Evolutionary conservation across 2,329 filamentous ascomycete species (phyloP).

Genomic region (Pyricularia pennisetigena): DNA sequence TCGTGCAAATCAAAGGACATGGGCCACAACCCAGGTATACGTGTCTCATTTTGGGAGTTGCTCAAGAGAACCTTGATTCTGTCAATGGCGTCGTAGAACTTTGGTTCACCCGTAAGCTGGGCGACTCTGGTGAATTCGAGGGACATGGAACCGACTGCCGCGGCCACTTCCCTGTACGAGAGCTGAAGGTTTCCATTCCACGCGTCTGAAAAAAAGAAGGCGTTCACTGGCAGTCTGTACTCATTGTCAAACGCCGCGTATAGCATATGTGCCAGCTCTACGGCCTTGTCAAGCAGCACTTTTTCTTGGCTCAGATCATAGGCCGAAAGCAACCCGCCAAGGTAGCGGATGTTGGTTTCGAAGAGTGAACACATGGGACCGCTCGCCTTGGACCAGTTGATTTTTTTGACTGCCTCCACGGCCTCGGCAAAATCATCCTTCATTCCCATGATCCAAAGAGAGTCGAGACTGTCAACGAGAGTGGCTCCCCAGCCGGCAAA

Average conservation of each 20-base stretch:
- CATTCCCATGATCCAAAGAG: constrained; percentile 78
- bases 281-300: constrained; percentile 65
- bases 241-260: constrained; percentile 84
- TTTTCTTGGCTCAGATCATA: constrained; percentile 65
- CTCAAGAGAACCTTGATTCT: constrained; percentile 64
- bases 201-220: constrained; percentile 40
- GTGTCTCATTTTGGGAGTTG: constrained; percentile 55
- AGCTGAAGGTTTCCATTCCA: constrained; percentile 22
- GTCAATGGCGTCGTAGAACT: constrained; percentile 68
- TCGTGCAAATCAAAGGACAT: constrained; percentile 47
- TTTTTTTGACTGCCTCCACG: constrained; percentile 54
- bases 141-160: constrained; percentile 46
- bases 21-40: constrained; percentile 71
- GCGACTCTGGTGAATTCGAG: constrained; percentile 63
- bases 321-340: constrained; percentile 76
- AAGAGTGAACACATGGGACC: constrained; percentile 74
- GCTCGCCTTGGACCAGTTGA: constrained; percentile 71
- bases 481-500: constrained; percentile 50
- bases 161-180: constrained; percentile 24
- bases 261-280: constrained; percentile 69
- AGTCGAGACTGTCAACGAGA: constrained; percentile 58
- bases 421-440: constrained; percentile 73
- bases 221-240: constrained; percentile 54
- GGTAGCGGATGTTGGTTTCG: constrained; percentile 83
- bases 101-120: constrained; percentile 57